phyloP scores from a whole-genome alignment of 2,329 filamentous ascomycete species.

The Hysterium pulicare region DNA sequence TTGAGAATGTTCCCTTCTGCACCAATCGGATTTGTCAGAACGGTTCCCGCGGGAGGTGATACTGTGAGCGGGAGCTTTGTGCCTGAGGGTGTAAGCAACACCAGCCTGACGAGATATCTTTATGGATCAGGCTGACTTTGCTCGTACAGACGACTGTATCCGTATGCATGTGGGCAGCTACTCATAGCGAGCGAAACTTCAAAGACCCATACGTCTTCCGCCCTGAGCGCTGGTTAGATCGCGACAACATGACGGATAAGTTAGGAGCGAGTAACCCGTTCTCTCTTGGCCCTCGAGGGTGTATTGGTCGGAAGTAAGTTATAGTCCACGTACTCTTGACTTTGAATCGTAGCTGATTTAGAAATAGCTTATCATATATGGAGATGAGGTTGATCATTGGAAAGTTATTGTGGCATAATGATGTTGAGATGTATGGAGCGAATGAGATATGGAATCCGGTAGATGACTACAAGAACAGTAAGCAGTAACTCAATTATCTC shows the following conservation, averaged over 20 bases:
- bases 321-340: not conserved
- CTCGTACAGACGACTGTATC: constrained; percentile 8
- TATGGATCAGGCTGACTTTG: not conserved
- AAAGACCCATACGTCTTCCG: constrained; percentile 15
- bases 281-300: constrained; percentile 16
- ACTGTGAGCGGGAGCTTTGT: constrained; percentile 14
- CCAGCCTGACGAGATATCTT: too few relatives aligned
- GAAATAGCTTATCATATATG: constrained; percentile 14
- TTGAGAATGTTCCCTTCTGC: constrained; percentile 16
- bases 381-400: constrained; percentile 17
- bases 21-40: constrained; percentile 11
- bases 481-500: too few relatives aligned
- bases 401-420: constrained; percentile 15
- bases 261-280: constrained; percentile 15
- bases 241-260: constrained; percentile 11
- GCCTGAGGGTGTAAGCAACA: constrained; percentile 14
- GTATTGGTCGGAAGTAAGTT: constrained; percentile 11
- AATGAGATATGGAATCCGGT: constrained; percentile 14
- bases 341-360: not conserved
- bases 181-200: constrained; percentile 3
- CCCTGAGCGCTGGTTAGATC: constrained; percentile 23
- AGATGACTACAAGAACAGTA: constrained; percentile 15
- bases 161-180: constrained; percentile 9
- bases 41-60: constrained; percentile 16
- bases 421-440: constrained; percentile 12